These are phyloP conservation scores for Mortierella hygrophila DNA, from an alignment of 192 early-diverging fungal genomes.

Conservation along the genomic window DNA sequence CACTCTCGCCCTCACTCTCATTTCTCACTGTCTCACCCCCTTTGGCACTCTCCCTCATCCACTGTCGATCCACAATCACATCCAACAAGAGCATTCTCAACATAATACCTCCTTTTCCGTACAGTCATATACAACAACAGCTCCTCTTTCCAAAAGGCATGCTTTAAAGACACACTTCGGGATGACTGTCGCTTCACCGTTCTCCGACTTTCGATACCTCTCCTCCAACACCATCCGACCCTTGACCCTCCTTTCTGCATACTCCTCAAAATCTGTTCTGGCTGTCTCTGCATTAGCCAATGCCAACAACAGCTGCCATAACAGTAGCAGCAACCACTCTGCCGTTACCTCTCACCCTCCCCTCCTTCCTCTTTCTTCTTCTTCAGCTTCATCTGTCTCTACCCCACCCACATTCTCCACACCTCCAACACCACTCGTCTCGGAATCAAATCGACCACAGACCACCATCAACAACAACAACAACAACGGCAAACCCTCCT, in stretches of 20 bases:
- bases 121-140: no score
- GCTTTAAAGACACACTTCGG: background rate
- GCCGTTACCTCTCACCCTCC: background rate
- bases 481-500: slow-evolving; percentile 1
- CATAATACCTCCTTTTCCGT: no score
- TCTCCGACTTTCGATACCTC: slow-evolving; percentile 35
- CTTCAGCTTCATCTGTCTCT: background rate
- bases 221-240: slow-evolving; percentile 9
- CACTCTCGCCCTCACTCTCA: background rate
- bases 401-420: background rate
- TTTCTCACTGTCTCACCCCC: background rate
- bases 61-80: background rate
- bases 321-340: background rate
- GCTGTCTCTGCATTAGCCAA: background rate
- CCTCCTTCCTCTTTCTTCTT: background rate
- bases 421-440: background rate
- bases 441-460: no score
- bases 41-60: background rate
- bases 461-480: background rate
- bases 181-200: slow-evolving; percentile 40
- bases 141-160: no score
- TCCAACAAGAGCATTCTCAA: no score
- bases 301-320: background rate
- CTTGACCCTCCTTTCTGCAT: slow-evolving; percentile 1
- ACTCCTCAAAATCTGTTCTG: background rate